Evolutionary conservation across 495 filamentous ascomycete genomes (phyloP).

Genomic region (Neurospora terricola): DNA sequence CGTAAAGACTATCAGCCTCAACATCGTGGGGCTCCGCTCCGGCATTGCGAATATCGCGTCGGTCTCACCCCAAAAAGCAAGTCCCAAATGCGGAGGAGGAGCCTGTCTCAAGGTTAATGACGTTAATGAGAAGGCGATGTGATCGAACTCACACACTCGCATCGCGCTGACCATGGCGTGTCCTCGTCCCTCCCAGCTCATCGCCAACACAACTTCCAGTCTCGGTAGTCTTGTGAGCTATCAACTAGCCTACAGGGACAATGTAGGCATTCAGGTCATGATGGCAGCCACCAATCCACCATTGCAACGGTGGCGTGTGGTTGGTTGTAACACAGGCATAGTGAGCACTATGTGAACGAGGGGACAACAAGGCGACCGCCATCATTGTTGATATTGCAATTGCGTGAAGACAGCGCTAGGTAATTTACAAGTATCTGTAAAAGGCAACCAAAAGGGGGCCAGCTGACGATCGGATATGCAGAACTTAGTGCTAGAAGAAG

Average conservation of each 20-base stretch:
- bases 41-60: not conserved
- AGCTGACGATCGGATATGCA: not conserved
- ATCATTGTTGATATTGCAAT: not conserved
- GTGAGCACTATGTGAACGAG: not conserved
- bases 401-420: not conserved
- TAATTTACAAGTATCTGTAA: not conserved
- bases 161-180: not conserved
- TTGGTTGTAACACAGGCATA: not conserved
- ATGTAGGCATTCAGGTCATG: not conserved
- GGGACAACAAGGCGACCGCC: not conserved
- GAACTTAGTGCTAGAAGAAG: not conserved
- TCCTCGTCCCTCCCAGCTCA: not conserved
- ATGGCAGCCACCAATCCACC: not conserved
- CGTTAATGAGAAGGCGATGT: not conserved
- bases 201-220: not conserved
- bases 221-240: not conserved
- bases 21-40: not conserved
- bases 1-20: not conserved
- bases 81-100: not conserved
- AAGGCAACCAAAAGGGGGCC: not conserved
- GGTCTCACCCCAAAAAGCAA: not conserved
- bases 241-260: not conserved
- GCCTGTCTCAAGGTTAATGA: not conserved
- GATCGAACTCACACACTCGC: not conserved
- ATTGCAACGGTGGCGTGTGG: not conserved